Evolutionary conservation across 1,284 basidiomycete genomes (phyloP), one percentile per base, ranked within the genome.

Genomic region (Leccinum griseonigrum): DNA sequence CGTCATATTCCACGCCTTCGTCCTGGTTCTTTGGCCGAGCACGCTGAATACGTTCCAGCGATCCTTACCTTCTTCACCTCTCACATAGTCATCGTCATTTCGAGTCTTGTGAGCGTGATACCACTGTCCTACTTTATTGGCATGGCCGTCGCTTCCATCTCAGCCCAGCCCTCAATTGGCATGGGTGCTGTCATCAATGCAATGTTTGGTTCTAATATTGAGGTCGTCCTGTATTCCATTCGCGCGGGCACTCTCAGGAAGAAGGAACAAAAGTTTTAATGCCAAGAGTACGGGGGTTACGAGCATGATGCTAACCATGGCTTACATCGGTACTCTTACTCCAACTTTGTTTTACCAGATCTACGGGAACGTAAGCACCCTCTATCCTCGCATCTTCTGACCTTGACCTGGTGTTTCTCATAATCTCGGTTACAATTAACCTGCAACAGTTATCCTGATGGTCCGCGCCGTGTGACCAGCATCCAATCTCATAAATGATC

Each of bases 151-250:
- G 97, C 97, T 1, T 96, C 94, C 57, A 99, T 99, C 73, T 95
- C 92, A 26, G 97, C 97, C 0, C 97, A 99, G 75, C 96, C 94
- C 0, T 95, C 92, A 13, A 99, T 99, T 66, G 97, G 97, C 13
- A 98, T 99, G 95, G 97, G 97, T 64, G 97, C 97, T 0, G 97
- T 99, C 68, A 99, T 99, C 81, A 99, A 99, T 76, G 97, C 97
- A 0, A 97, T 95, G 0, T 99, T 99, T 70, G 97, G 97, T 74
- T 97, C 94, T 16, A 90, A 98, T 73, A 96, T 99, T 74, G 97
- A 99, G 77, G 94, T 99, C 69, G 85, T 99, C 67, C 85, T 99
- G 1, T 99, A 99, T 74, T 80, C 80, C 40, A 93, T 99, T 66
- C 91, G 92, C 71, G 94, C 92, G n/a, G 93, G 94, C 11, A 97